These are phyloP conservation scores for Malassezia furfur DNA, from an alignment of 1,284 basidiomycete species.

Conservation along the genomic window DNA sequence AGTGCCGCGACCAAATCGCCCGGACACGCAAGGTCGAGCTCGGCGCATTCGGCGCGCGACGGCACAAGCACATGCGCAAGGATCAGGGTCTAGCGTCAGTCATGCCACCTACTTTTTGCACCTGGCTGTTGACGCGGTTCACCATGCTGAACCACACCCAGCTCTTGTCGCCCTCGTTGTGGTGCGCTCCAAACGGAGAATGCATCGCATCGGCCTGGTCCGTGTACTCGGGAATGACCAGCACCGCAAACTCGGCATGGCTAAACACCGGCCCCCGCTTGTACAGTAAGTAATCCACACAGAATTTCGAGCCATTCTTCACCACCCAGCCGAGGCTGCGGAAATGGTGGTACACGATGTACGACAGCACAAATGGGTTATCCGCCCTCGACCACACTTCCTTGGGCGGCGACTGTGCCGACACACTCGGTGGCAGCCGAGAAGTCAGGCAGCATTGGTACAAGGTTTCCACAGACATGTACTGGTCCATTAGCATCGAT, in stretches of 20 bases:
- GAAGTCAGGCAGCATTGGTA: conserved; percentile 25
- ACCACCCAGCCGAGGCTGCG: conserved; percentile 96
- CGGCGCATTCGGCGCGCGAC: conserved; percentile 51
- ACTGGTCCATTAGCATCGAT: background rate
- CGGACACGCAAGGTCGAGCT: conserved; percentile 30
- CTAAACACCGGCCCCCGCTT: conserved; percentile 87
- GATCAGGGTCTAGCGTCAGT: conserved; percentile 28
- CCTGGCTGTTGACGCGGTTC: conserved; percentile 91
- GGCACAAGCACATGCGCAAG: conserved; percentile 41
- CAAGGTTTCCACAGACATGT: conserved; percentile 21
- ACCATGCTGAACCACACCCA: conserved; percentile 97
- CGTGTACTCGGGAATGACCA: conserved; percentile 80
- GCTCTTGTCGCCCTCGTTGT: conserved; percentile 52
- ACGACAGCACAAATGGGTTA: conserved; percentile 85
- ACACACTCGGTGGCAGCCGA: conserved; percentile 5
- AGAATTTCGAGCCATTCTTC: conserved; percentile 92
- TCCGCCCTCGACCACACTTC: conserved; percentile 53
- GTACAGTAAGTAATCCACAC: conserved; percentile 87
- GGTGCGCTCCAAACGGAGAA: conserved; percentile 31
- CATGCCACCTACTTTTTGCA: conserved; percentile 59
- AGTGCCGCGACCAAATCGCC: conserved; percentile 57
- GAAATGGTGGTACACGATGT: conserved; percentile 87
- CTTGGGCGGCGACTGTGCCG: background rate
- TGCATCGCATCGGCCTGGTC: conserved; percentile 61
- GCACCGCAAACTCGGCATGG: conserved; percentile 90